Evolutionary conservation across 1,139 yeast genomes (phyloP), one percentile per base, ranked within the genome.

Genomic region (Candida labiduridarum): DNA sequence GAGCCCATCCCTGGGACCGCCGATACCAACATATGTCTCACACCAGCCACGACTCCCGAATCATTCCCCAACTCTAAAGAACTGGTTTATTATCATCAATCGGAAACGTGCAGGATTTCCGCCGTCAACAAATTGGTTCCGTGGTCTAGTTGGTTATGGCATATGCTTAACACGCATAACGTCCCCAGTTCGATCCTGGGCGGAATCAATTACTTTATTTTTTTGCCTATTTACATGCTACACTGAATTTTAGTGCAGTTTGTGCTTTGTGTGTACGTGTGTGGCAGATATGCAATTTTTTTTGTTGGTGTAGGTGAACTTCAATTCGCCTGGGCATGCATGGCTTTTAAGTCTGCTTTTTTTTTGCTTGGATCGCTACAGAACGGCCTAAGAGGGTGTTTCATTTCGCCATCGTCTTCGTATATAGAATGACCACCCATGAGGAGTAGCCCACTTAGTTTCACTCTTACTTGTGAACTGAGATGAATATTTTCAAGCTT

Each of bases 121-220:
- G n/a, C n/a, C n/a, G n/a, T n/a, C n/a, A n/a, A n/a, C n/a, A n/a
- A 33, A 22, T 18, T 53, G 78, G 78, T 72, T 72, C 62, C 69
- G 89, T 89, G 96, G 96, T 89, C 96, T 89, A 89, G 96, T 89
- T 75, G 96, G 96, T 89, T 82, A 89, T 89, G 96, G 95, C 96
- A 87, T 87, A 92, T 89, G 96, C 96, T 88, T 89, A 89, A 89
- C 96, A 89, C 96, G 96, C 96, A 87, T 92, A 87, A 89, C 92
- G 96, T 90, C 96, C 96, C 96, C 96, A 89, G 97, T 90, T 90
- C 97, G 96, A 90, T 87, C 96, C 97, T 89, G 97, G 96, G 96
- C 90, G 87, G 83, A 88, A 87, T 88, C 96, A 90, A 64, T 65
- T 57, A 57, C 65, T 67, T 64, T 59, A 53, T 54, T 36, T 38